Evolutionary conservation across 768 basidiomycete species (phyloP), one percentile per base, ranked within the genome.

Genomic region (Austroboletus eburneus): DNA sequence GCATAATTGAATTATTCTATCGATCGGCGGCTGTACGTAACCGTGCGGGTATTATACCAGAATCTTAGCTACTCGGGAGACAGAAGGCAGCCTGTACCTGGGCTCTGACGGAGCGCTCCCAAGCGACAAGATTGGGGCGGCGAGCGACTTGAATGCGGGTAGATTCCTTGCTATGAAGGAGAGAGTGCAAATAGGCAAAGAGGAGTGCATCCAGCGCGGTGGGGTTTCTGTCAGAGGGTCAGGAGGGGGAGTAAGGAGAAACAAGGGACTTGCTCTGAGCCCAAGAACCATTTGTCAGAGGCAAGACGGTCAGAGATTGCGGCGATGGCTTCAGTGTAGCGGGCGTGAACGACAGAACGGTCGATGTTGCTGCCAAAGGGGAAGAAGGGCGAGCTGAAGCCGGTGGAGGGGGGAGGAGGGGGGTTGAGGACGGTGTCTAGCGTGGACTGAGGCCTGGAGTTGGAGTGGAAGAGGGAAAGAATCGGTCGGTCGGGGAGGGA

Each of bases 181-280:
- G 73, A 44, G 71, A 73, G 62, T 90, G 82, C 12, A 92, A 70
- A 57, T 92, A 92, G 1, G 90, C 89, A 59, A 91, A 92, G 6
- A 78, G 71, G 36, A 91, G 78, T 3, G 90, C 89, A 59, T 92
- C 90, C 13, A 92, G 78, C 0, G 84, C 76, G 1, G 90, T 92
- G 18, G 90, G 85, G 21, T 72, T 71, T 40, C 89, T 92, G 47
- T n/a, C 14, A 40, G n/a, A 29, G 30, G 10, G 46, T 59, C 13
- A 54, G 37, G 25, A 30, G 35, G 50, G 27, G 9, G 48, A 23
- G 22, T 27, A 18, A 21, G 6, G 8, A 39, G 3, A 50, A 36
- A 39, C 3, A 50, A 35, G 54, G 57, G n/a, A 9, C 77, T 39
- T 60, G 90, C 90, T 65, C 68, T 12, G 87, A 91, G 30, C 74